phyloP scores from a whole-genome alignment of 495 filamentous ascomycete species.

The Penicillium tannophilum region DNA sequence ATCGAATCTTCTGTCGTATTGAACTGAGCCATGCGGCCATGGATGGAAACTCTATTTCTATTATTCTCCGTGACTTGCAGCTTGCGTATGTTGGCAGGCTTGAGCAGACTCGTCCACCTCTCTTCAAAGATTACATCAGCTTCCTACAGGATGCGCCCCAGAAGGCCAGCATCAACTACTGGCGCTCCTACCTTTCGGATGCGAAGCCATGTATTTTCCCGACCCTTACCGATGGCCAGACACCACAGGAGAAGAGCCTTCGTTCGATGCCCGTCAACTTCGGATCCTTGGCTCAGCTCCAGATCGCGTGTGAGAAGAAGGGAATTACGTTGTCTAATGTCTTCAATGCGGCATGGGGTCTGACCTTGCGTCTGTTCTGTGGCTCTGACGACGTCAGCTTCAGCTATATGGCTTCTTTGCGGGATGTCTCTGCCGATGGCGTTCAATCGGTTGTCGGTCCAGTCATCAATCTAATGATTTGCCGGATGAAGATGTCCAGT shows the following conservation, averaged over 20 bases:
- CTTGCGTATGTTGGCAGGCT: constrained; percentile 48
- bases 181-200: constrained; percentile 51
- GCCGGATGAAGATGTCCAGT: constrained; percentile 44
- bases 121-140: constrained; percentile 57
- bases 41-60: constrained; percentile 52
- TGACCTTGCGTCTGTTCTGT: constrained; percentile 52
- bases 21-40: constrained; percentile 60
- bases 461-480: constrained; percentile 57
- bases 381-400: constrained; percentile 55
- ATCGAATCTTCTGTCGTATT: constrained; percentile 50
- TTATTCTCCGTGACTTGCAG: constrained; percentile 50
- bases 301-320: constrained; percentile 46
- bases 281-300: constrained; percentile 30
- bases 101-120: constrained; percentile 34
- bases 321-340: constrained; percentile 54
- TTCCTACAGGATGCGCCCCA: constrained; percentile 44
- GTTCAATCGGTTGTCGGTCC: constrained; percentile 54
- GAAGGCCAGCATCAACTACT: constrained; percentile 51
- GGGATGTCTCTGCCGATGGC: constrained; percentile 48
- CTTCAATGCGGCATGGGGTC: constrained; percentile 56
- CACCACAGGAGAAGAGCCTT: constrained; percentile 24
- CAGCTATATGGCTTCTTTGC: constrained; percentile 53
- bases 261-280: constrained; percentile 41
- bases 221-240: constrained; percentile 37
- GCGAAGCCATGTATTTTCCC: constrained; percentile 58